Evolutionary conservation across 805 yeast genomes (phyloP), one percentile per base, ranked within the genome.

Genomic region (Teunomyces kruisii): DNA sequence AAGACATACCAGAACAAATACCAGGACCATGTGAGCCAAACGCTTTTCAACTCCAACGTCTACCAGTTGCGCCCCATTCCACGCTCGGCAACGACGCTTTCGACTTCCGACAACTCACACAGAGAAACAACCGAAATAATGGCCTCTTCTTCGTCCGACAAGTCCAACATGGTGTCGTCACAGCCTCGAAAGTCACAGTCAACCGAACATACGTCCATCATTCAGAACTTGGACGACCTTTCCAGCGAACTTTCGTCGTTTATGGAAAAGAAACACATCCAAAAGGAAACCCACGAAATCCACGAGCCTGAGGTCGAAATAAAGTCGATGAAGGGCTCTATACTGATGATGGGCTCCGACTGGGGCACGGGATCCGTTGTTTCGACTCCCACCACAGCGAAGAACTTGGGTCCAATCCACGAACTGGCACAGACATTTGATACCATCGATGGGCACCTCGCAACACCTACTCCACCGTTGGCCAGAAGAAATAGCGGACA

Each of bases 11-110:
- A 35, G 31, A 49, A 49, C 26, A 47, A 53, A 32, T 53, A 53
- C 38, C 46, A 35, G 19, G 43, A 28, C 16, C 37, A 42, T 7
- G 42, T 48, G 12, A 57, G 50, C 37, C 43, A 47, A 19, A 32
- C 48, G 2, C 43, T 47, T 7, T 44, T 48, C 41, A 52, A 48
- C 36, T 52, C 56, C 32, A 50, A 53, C 38, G 44, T 55, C 27
- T 65, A 56, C 43, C 60, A 56, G 42, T 55, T 68, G 32, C 57
- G 54, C 40, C 74, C 74, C 7, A 49, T 65, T 45, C 56, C 54
- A 36, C 43, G 70, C 24, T 68, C 74, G 12, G 55, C 55, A n/a
- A 62, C 55, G 7, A 67, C 71, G 1, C 47, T 67, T 6, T 58
- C 65, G 2, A 51, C 67, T 7, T 56, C 67, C 2, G 56, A 46